phyloP scores from a whole-genome alignment of 495 filamentous ascomycete species.

The Podospora pseudoanserina region DNA sequence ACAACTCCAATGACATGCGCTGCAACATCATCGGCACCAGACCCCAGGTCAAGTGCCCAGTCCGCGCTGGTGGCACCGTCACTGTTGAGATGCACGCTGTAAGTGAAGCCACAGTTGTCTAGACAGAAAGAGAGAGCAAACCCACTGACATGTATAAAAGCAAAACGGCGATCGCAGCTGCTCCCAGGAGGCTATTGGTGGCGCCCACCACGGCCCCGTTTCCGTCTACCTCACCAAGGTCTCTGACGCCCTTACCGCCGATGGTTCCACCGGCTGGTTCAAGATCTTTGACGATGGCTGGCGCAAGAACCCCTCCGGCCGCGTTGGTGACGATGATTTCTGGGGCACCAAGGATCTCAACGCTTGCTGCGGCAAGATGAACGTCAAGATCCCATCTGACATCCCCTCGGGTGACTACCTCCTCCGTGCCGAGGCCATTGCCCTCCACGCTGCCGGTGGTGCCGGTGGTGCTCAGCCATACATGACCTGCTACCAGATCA shows the following conservation, averaged over 20 bases:
- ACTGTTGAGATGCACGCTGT: conserved; percentile 54
- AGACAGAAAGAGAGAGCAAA: neutral
- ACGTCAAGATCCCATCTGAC: conserved; percentile 46
- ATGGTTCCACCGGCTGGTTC: conserved; percentile 47
- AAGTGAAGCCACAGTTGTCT: conserved; percentile 9
- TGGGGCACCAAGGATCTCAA: conserved; percentile 54
- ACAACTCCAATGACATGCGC: conserved; percentile 36
- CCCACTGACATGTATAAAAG: conserved; percentile 28
- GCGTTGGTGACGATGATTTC: conserved; percentile 41
- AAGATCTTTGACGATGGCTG: conserved; percentile 51
- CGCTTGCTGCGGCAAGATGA: conserved; percentile 49
- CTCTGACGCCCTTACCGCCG: conserved; percentile 44
- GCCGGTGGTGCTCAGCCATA: conserved; percentile 49
- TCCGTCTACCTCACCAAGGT: conserved; percentile 55
- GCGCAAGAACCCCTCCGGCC: conserved; percentile 35
- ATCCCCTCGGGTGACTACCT: conserved; percentile 51
- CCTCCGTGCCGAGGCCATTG: conserved; percentile 51
- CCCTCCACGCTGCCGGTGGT: conserved; percentile 43
- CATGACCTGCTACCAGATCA: conserved; percentile 50
- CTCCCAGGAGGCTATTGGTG: conserved; percentile 46
- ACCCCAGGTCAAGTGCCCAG: conserved; percentile 41
- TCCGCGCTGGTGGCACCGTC: conserved; percentile 46
- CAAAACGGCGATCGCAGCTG: conserved; percentile 45
- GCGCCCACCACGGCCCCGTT: conserved; percentile 47
- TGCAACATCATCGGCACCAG: conserved; percentile 41